Conservation (phyloP, 2,329 filamentous ascomycete genomes). For the Alternaria sp. region DNA sequence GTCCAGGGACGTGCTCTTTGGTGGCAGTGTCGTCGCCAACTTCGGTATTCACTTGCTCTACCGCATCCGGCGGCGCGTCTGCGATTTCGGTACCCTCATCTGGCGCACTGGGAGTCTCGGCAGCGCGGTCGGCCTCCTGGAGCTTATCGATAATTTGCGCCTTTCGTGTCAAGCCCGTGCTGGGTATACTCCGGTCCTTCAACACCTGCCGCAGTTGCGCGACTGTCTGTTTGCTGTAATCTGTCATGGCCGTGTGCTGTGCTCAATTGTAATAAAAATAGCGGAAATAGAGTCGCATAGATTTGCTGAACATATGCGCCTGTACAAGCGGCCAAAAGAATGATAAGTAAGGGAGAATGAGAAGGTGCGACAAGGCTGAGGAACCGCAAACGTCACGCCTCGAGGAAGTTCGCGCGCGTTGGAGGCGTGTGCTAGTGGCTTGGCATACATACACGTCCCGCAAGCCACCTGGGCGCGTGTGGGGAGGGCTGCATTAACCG, state of each 20-base stretch:
- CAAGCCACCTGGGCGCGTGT: conserved; percentile 9
- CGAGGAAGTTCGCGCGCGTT: conserved; percentile 15
- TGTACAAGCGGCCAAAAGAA: neutral
- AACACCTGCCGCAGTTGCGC: conserved; percentile 54
- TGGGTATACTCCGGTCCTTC: conserved; percentile 55
- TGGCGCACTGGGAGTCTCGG: neutral
- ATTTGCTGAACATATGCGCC: neutral
- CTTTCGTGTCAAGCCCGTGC: conserved; percentile 56
- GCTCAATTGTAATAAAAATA: neutral
- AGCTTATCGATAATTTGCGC: conserved; percentile 57
- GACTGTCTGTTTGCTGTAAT: conserved; percentile 57
- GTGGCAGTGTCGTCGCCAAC: neutral
- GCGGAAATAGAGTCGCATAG: conserved; percentile 1
- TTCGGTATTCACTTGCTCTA: conserved; percentile 10
- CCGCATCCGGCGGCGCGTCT: conserved; percentile 12
- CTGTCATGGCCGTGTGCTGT: conserved; percentile 35
- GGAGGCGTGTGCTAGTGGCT: conserved; percentile 9
- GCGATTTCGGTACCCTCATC: conserved; percentile 2
- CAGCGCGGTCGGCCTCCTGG: conserved; percentile 35
- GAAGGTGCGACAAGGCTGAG: conserved; percentile 4
- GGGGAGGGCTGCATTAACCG: conserved; percentile 13
- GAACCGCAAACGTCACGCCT: conserved; percentile 17
- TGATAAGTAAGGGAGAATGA: neutral
- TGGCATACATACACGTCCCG: conserved; percentile 11
- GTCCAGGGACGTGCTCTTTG: conserved; percentile 8